Conservation (phyloP, 768 basidiomycete genomes). For the Tulasnella sp. region DNA sequence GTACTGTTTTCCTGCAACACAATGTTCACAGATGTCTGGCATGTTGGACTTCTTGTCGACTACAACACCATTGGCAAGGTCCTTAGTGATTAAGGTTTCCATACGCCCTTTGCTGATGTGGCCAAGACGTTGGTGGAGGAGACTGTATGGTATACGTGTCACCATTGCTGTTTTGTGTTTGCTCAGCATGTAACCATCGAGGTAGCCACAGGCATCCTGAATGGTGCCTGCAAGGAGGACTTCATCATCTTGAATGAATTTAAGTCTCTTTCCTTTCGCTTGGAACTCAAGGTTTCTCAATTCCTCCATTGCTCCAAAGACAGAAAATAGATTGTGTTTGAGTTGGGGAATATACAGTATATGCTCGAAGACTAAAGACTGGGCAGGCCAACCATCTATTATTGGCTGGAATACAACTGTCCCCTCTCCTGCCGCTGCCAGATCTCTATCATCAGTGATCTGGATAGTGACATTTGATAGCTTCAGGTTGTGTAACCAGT, state of each 20-base stretch:
- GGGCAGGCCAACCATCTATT: neutral
- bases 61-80: neutral
- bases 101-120: neutral
- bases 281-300: neutral
- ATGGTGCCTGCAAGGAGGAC: neutral
- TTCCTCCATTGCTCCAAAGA: neutral
- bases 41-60: neutral
- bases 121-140: neutral
- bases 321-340: neutral
- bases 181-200: neutral
- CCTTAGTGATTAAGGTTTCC: neutral
- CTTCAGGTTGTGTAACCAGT: neutral
- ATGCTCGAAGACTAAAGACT: neutral
- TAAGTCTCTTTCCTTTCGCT: too few relatives aligned
- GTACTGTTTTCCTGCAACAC: constrained; percentile 12
- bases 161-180: neutral
- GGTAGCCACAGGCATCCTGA: neutral
- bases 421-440: neutral
- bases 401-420: neutral
- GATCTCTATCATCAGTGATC: neutral
- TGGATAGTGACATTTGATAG: neutral
- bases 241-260: neutral
- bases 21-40: neutral
- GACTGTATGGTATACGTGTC: neutral
- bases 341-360: neutral